These are phyloP conservation scores for Begonia fuchsioides DNA, from an alignment of 306 rosid genomes.

Conservation along the genomic window DNA sequence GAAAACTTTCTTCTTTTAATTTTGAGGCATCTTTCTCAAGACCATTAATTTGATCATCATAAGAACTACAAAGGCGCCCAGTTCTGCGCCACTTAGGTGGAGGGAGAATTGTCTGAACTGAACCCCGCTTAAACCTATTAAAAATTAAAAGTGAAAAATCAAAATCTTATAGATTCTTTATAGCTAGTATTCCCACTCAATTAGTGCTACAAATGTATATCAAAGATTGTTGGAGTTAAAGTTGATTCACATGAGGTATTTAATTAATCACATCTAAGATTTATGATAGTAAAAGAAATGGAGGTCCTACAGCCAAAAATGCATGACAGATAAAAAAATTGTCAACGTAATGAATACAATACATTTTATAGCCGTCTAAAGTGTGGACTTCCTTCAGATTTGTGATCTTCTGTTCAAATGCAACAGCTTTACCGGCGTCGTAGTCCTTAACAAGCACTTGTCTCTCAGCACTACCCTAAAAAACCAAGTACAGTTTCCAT, in stretches of 20 bases:
- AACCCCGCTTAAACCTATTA: conserved; percentile 63
- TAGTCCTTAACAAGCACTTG: conserved; percentile 70
- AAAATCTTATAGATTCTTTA: background rate
- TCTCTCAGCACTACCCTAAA: conserved; percentile 72
- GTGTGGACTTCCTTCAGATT: conserved; percentile 76
- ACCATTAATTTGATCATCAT: conserved; percentile 35
- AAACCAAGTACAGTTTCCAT: conserved; percentile 5
- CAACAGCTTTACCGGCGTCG: conserved; percentile 59
- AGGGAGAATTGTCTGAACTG: conserved; percentile 65
- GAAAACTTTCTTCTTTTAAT: conserved; percentile 25
- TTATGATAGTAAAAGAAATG: no score
- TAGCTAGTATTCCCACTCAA: no score
- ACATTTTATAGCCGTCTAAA: conserved; percentile 55
- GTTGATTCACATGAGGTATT: background rate
- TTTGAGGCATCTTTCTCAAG: conserved; percentile 22
- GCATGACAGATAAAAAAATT: background rate
- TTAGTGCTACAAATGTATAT: no score
- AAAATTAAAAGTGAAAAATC: background rate
- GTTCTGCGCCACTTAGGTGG: conserved; percentile 24
- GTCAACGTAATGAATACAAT: conserved; percentile 13
- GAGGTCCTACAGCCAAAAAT: background rate
- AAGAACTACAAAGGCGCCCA: conserved; percentile 60
- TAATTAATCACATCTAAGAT: no score
- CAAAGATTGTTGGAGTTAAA: background rate
- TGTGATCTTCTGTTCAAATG: conserved; percentile 51